Conservation (phyloP, 176 grass and related monocot species). For the Cenchrus purpureus region DNA sequence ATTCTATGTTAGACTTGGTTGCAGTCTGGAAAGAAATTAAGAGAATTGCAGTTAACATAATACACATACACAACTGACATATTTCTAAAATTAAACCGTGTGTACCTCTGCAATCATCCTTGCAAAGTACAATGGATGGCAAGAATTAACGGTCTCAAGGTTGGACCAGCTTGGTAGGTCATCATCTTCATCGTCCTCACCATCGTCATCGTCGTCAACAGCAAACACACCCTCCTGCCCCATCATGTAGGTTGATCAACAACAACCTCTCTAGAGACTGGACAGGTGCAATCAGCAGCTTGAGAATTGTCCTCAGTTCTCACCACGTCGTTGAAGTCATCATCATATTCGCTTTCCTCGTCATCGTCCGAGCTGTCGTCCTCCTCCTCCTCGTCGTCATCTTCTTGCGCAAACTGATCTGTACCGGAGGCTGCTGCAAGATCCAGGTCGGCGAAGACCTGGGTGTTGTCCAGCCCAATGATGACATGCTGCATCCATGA, state of each 20-base stretch:
- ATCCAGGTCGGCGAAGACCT: conserved; percentile 78
- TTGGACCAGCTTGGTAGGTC: conserved; percentile 70
- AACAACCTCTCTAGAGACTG: neutral
- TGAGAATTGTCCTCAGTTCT: conserved; percentile 26
- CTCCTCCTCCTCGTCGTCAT: conserved; percentile 42
- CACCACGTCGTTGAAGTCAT: conserved; percentile 64
- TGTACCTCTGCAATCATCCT: conserved; percentile 78
- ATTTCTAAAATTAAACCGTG: neutral
- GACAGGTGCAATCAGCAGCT: conserved; percentile 13
- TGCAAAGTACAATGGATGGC: conserved; percentile 83
- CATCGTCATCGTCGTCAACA: conserved; percentile 56
- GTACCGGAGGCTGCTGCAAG: conserved; percentile 29
- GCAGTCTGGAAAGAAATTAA: conserved; percentile 42
- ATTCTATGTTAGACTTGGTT: conserved; percentile 68
- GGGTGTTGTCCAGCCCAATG: conserved; percentile 81
- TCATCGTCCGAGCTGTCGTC: conserved; percentile 51
- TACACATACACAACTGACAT: neutral
- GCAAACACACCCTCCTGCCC: conserved; percentile 60
- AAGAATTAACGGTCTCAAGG: conserved; percentile 79
- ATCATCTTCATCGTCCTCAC: conserved; percentile 26
- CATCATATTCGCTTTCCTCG: conserved; percentile 63
- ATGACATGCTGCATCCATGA: conserved; percentile 74
- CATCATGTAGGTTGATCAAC: conserved; percentile 29
- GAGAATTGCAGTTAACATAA: neutral
- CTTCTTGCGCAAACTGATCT: conserved; percentile 54